phyloP scores from a whole-genome alignment of 192 early-diverging fungal species.

The Coemansia sp. region DNA sequence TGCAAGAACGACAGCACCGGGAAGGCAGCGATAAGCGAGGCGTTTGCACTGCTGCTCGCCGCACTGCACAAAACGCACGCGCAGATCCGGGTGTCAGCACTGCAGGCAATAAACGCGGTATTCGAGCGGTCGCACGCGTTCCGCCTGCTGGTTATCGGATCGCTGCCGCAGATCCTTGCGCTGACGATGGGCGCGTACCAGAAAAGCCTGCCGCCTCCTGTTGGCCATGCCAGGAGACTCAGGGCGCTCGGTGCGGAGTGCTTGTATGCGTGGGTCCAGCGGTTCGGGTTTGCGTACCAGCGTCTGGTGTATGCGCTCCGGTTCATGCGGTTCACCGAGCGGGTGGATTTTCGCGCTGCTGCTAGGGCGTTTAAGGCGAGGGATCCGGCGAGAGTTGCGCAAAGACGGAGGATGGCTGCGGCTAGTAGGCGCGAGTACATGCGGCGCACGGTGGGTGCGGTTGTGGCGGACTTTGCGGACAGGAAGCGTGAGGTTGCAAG shows the following conservation, averaged over 20 bases:
- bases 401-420: background rate
- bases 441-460: slow-evolving; percentile 25
- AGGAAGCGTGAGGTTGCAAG: slow-evolving; percentile 8
- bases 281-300: slow-evolving; percentile 59
- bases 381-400: slow-evolving; percentile 19
- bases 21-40: background rate
- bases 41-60: slow-evolving; percentile 11
- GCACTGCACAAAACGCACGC: slow-evolving; percentile 32
- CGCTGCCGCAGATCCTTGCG: slow-evolving; percentile 58
- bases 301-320: slow-evolving; percentile 60
- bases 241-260: slow-evolving; percentile 51
- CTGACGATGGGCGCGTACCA: slow-evolving; percentile 62
- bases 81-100: slow-evolving; percentile 62
- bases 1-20: slow-evolving; percentile 21
- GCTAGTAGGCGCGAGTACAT: slow-evolving; percentile 28
- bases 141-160: slow-evolving; percentile 54
- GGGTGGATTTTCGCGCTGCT: slow-evolving; percentile 25
- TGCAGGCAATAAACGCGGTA: slow-evolving; percentile 61
- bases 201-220: slow-evolving; percentile 57
- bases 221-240: slow-evolving; percentile 53
- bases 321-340: slow-evolving; percentile 54
- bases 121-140: slow-evolving; percentile 69
- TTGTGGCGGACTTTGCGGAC: slow-evolving; percentile 18
- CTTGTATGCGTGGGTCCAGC: slow-evolving; percentile 60
- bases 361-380: slow-evolving; percentile 12